These are phyloP conservation scores for Epichloe gansuensis DNA, from an alignment of 2,329 filamentous ascomycete species.

Conservation along the genomic window DNA sequence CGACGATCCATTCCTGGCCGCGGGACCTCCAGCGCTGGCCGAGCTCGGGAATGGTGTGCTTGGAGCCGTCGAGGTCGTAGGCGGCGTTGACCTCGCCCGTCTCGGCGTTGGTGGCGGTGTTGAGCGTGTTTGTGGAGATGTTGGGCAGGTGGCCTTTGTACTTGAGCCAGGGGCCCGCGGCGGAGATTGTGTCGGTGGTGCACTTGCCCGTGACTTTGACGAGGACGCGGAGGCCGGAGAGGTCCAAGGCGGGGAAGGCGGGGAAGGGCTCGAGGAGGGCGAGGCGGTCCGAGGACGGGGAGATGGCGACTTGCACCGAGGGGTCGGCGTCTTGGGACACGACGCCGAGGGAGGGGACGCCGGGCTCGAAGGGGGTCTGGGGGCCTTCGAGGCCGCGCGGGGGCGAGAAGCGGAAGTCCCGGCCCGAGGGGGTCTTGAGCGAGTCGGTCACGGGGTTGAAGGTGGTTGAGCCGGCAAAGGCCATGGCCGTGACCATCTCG, in stretches of 20 bases:
- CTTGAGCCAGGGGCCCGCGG: conserved; percentile 93
- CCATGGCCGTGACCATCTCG: conserved; percentile 92
- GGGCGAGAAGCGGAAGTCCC: conserved; percentile 76
- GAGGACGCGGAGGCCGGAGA: conserved; percentile 68
- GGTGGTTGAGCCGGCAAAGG: conserved; percentile 80
- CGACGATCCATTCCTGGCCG: conserved; percentile 74
- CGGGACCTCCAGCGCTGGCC: conserved; percentile 69
- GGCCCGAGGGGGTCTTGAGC: conserved; percentile 66
- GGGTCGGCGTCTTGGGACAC: conserved; percentile 60
- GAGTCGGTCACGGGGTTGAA: conserved; percentile 93
- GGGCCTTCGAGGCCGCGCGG: conserved; percentile 58
- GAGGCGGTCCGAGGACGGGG: conserved; percentile 78
- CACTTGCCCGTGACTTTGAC: conserved; percentile 97
- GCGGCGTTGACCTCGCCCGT: conserved; percentile 88
- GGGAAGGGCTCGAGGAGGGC: conserved; percentile 84
- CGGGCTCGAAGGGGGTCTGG: conserved; percentile 58
- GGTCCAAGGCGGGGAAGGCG: conserved; percentile 64
- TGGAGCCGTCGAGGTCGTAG: conserved; percentile 69
- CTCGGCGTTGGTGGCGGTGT: conserved; percentile 83
- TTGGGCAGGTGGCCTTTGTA: conserved; percentile 99
- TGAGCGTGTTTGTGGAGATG: conserved; percentile 93
- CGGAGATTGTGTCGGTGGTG: conserved; percentile 97
- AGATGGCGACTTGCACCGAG: conserved; percentile 59
- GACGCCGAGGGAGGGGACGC: conserved; percentile 61
- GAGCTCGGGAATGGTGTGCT: conserved; percentile 73